Conservation (phyloP, 208 protist species). For the Leishmania martiniquensis region DNA sequence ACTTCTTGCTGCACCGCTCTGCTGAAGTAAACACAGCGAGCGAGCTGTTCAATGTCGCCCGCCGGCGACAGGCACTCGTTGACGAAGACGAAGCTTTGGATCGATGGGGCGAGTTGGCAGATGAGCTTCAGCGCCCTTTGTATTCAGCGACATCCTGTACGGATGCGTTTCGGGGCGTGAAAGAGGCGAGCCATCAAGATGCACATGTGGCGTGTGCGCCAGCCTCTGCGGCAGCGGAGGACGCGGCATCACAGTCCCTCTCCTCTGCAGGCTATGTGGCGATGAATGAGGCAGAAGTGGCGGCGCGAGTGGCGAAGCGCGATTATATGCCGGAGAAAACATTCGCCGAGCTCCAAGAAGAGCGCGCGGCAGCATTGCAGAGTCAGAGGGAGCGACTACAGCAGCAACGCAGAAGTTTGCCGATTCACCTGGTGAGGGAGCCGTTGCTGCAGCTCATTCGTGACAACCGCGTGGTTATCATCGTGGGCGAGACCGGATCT, state of each 20-base stretch:
- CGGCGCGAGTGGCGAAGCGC: conserved; percentile 56
- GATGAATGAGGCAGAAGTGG: conserved; percentile 59
- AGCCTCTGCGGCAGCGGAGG: not conserved
- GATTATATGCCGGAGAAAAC: conserved; percentile 77
- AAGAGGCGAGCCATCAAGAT: not conserved
- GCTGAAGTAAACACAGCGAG: conserved; percentile 65
- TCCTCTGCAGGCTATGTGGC: conserved; percentile 44
- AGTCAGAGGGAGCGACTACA: conserved; percentile 40
- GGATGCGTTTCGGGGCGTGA: not conserved
- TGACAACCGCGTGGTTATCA: conserved; percentile 81
- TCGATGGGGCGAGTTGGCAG: conserved; percentile 9
- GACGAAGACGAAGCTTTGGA: conserved; percentile 29
- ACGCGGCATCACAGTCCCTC: not conserved
- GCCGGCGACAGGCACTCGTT: conserved; percentile 51
- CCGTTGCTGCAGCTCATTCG: conserved; percentile 89
- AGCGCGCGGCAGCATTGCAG: conserved; percentile 44
- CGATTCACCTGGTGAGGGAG: conserved; percentile 94
- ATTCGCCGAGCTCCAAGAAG: conserved; percentile 60
- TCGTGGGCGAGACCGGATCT: conserved; percentile 95
- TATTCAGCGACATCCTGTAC: not conserved
- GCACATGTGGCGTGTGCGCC: not conserved
- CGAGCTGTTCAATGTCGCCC: conserved; percentile 63
- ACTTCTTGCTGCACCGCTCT: conserved; percentile 68
- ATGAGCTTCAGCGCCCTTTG: conserved; percentile 7
- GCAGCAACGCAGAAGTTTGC: conserved; percentile 83